Percentiles rank a stretch among this genome's conserved stretches.
Conservation (phyloP, 2,329 filamentous ascomycete genomes). For the Paraphaeosphaeria sporulosa region DNA sequence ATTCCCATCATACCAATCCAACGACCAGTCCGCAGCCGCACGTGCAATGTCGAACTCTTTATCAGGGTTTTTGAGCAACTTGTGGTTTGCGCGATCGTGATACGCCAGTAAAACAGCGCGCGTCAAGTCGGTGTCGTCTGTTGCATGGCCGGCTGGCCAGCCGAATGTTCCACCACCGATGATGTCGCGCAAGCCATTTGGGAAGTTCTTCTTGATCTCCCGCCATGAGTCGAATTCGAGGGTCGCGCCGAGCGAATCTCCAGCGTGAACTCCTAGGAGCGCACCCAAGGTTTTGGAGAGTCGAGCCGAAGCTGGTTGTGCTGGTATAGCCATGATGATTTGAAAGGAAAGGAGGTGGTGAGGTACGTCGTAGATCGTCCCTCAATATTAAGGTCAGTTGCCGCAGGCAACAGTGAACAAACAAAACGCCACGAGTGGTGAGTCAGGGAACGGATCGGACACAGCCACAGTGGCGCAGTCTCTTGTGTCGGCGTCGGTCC, state of each 20-base stretch:
- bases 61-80: constrained; percentile 4
- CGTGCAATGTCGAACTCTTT: constrained; percentile 40
- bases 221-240: constrained; percentile 53
- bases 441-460: too few species aligned
- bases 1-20: constrained; percentile 53
- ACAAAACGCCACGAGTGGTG: too few species aligned
- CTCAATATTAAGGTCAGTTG: too few species aligned
- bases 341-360: background rate
- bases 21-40: constrained; percentile 50
- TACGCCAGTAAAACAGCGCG: constrained; percentile 58
- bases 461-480: too few species aligned
- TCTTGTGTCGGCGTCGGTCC: too few species aligned
- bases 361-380: too few species aligned
- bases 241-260: constrained; percentile 58
- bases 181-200: constrained; percentile 53
- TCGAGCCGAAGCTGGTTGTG: constrained; percentile 19
- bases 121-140: constrained; percentile 59
- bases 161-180: constrained; percentile 55
- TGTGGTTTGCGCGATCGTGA: constrained; percentile 35
- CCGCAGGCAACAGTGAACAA: too few species aligned
- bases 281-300: constrained; percentile 51
- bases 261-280: constrained; percentile 57
- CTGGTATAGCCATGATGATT: constrained; percentile 5
- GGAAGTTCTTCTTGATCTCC: constrained; percentile 44
- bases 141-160: constrained; percentile 56